Conservation (phyloP, 305 asterid genomes). For the Fraxinus velutina region DNA sequence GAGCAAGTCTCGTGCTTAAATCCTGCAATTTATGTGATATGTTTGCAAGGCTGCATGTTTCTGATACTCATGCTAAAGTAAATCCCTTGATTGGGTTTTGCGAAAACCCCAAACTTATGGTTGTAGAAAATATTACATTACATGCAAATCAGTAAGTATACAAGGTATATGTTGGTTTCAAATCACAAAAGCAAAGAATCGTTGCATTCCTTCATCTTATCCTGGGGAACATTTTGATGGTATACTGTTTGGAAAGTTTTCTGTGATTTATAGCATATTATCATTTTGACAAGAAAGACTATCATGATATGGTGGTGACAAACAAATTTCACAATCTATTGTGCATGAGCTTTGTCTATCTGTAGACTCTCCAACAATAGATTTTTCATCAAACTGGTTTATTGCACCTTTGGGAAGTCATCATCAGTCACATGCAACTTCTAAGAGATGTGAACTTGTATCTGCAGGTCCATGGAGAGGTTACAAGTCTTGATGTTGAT, state of each 20-base stretch:
- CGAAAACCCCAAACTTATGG: not conserved
- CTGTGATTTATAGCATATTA: not conserved
- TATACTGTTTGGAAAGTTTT: not conserved
- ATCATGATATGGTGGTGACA: not conserved
- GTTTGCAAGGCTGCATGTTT: not conserved
- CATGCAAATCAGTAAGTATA: not conserved
- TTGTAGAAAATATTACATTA: not conserved
- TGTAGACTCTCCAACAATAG: not conserved
- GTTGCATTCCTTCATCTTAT: not conserved
- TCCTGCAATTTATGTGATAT: not conserved
- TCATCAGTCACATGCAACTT: not conserved
- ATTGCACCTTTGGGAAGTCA: not conserved
- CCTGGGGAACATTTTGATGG: not conserved
- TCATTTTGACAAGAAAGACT: not conserved
- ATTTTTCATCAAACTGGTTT: not conserved
- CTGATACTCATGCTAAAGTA: not conserved
- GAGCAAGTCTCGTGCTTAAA: not conserved
- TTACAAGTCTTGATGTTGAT: conserved; percentile 70
- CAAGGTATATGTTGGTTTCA: not conserved
- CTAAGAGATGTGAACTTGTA: not conserved
- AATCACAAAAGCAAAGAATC: not conserved
- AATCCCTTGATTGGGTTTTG: not conserved
- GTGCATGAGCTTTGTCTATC: not conserved
- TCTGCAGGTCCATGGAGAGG: conserved; percentile 91
- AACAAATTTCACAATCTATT: not conserved